Conservation (phyloP, 768 basidiomycete genomes). For the Xerocomellus chrysenteron region DNA sequence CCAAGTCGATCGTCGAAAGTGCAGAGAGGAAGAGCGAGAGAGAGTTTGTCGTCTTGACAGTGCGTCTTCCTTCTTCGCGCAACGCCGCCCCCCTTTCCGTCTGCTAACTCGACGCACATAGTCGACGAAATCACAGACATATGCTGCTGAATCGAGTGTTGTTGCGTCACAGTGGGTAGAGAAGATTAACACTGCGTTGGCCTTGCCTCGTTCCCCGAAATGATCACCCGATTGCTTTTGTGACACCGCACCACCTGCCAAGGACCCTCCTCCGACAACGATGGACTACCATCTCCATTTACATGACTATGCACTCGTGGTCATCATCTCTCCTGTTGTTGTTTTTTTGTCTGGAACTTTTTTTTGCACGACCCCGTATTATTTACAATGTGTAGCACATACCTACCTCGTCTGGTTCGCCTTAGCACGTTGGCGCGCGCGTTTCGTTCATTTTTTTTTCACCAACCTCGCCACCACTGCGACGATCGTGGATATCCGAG, state of each 20-base stretch:
- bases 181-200: conserved; percentile 38
- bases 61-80: conserved; percentile 31
- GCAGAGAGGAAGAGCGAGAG: conserved; percentile 54
- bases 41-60: conserved; percentile 62
- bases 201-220: conserved; percentile 13
- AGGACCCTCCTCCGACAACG: not conserved
- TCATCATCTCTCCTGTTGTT: not conserved
- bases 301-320: not conserved
- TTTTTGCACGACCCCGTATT: not conserved
- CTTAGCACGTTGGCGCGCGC: not conserved
- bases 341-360: not conserved
- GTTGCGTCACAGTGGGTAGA: conserved; percentile 39
- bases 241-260: not conserved
- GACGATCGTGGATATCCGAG: not conserved
- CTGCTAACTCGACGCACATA: conserved; percentile 20
- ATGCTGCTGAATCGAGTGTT: conserved; percentile 38
- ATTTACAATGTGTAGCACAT: not conserved
- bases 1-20: conserved; percentile 42
- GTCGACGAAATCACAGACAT: conserved; percentile 48
- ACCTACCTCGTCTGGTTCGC: not conserved
- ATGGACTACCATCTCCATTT: not conserved
- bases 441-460: not conserved
- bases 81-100: not conserved
- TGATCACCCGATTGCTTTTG: not conserved
- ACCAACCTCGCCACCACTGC: too few relatives aligned